Evolutionary conservation across 164 flowering plant species (phyloP).

Genomic region (Chloranthus sessilifolius): DNA sequence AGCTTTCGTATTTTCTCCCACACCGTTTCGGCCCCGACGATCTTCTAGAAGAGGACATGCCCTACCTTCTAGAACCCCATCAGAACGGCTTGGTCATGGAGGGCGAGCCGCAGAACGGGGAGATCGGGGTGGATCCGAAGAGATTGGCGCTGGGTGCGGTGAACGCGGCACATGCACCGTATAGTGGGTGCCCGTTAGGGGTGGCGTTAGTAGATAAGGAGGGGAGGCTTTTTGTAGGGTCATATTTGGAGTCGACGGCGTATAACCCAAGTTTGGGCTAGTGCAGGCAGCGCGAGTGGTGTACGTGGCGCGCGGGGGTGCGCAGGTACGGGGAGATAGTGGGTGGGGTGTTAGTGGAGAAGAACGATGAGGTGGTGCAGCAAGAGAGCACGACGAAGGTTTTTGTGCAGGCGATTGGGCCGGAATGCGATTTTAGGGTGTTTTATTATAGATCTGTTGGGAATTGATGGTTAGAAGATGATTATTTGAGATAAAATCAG

Average conservation of each 20-base stretch:
- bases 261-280: slow-evolving; percentile 88
- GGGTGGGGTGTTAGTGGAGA: slow-evolving; percentile 80
- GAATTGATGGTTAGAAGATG: no score
- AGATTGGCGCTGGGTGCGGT: slow-evolving; percentile 69
- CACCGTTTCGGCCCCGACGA: slow-evolving; percentile 75
- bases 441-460: slow-evolving; percentile 48
- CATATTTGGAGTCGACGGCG: slow-evolving; percentile 86
- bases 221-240: slow-evolving; percentile 62
- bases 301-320: slow-evolving; percentile 56
- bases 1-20: slow-evolving; percentile 43
- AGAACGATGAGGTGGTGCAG: slow-evolving; percentile 41
- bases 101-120: no score
- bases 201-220: slow-evolving; percentile 59
- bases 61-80: slow-evolving; percentile 56
- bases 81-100: slow-evolving; percentile 29
- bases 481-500: no score
- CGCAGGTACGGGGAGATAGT: slow-evolving; percentile 44
- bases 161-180: slow-evolving; percentile 75
- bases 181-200: slow-evolving; percentile 83
- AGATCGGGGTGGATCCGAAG: slow-evolving; percentile 6
- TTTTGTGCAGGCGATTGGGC: slow-evolving; percentile 49
- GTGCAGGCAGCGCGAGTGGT: slow-evolving; percentile 85
- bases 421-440: slow-evolving; percentile 52
- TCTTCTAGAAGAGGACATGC: slow-evolving; percentile 44
- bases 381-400: slow-evolving; percentile 71